phyloP scores from a whole-genome alignment of 2,329 filamentous ascomycete genomes.

The Chaetomium sp. region DNA sequence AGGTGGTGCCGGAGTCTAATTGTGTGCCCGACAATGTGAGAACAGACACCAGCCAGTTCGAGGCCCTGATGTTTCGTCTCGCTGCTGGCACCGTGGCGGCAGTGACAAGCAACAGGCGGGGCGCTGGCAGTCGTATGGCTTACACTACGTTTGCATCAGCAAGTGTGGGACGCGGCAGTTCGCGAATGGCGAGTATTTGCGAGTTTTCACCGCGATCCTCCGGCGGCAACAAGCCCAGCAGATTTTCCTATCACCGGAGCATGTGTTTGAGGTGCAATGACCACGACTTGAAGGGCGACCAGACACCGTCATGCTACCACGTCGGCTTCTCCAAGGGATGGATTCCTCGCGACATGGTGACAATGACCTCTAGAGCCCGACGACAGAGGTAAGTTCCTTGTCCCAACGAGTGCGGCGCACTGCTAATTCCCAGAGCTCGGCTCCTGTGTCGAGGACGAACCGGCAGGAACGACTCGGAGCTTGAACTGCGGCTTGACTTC shows the following conservation, averaged over 20 bases:
- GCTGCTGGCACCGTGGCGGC: neutral
- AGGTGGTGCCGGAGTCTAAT: slow-evolving; percentile 20
- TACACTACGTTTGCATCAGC: slow-evolving; percentile 25
- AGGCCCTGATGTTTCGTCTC: neutral
- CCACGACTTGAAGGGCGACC: neutral
- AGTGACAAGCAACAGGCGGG: slow-evolving; percentile 6
- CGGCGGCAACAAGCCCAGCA: neutral
- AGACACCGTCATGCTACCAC: neutral
- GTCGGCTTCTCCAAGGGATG: neutral
- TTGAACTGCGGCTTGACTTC: slow-evolving; percentile 18
- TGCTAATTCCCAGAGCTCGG: neutral
- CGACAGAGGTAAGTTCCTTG: neutral
- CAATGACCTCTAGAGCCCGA: neutral
- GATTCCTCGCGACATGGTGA: neutral
- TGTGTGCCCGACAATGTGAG: slow-evolving; percentile 17
- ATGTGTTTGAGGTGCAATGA: neutral
- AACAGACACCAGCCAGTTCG: neutral
- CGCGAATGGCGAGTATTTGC: slow-evolving; percentile 10
- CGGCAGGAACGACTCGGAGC: neutral
- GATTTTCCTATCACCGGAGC: neutral
- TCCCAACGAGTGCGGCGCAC: neutral
- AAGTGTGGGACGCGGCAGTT: slow-evolving; percentile 22
- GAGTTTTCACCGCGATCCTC: slow-evolving; percentile 16
- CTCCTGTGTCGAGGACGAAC: neutral
- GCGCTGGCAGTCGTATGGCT: slow-evolving; percentile 8